Evolutionary conservation across 257 asterid genomes (phyloP), one percentile per base, ranked within the genome.

Genomic region (Orobanche coerulescens): DNA sequence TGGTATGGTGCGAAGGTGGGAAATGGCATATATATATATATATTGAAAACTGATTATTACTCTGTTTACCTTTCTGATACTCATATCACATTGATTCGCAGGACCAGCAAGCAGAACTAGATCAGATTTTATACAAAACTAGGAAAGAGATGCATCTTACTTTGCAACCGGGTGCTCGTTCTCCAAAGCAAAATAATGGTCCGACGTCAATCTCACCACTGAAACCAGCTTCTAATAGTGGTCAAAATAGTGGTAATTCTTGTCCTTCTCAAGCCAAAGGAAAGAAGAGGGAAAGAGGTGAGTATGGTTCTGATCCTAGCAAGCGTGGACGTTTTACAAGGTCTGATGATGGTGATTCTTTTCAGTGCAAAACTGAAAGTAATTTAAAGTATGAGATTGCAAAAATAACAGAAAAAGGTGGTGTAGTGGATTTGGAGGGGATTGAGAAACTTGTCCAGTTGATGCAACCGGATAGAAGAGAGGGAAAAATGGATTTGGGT

Each of bases 251-350:
- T 70, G 81, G 79, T 36, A 64, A 74, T 59, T 78, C 89, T 22
- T 66, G 73, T 56, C 85, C 83, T 67, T 68, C 92, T 60, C 96
- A 85, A 57, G 63, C 60, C 18, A 88, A 82, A 76, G 95, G 93
- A 47, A 92, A 80, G 79, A 92, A 86, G 78, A 81, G 98, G 76
- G 98, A 88, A 71, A 78, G 95, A 74, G 90, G 83, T 20, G 95
- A 88, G 65, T 88, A 79, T 24, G 66, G 75, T 57, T 40, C 73
- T 12, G 96, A 89, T 15, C 79, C 86, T 49, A 62, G 71, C 51
- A 92, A 88, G 74, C 85, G 94, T 15, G 98, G 77, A 56, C 89
- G 88, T 34, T 49, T 82, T 22, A 55, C 71, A 13, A 88, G 82
- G 75, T 36, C 66, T 24, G 96, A 88, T 33, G 95, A 80, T 40